Conservation (phyloP, 1,139 yeast genomes). For the Scheffersomyces quercinus region DNA sequence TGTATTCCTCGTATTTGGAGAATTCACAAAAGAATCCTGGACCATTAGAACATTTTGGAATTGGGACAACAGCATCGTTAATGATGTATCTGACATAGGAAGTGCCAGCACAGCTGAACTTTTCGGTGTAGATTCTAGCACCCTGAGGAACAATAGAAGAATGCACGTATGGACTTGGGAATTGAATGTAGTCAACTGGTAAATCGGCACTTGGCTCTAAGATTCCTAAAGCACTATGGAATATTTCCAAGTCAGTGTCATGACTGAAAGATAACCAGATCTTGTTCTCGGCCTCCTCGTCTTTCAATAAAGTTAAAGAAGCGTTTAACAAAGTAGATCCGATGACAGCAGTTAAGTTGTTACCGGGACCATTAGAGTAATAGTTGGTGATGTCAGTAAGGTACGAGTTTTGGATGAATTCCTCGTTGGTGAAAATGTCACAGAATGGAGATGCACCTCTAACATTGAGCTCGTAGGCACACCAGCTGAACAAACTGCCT, state of each 20-base stretch:
- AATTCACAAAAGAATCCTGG: constrained; percentile 60
- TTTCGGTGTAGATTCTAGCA: constrained; percentile 51
- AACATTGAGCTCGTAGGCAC: constrained; percentile 55
- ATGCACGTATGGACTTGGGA: constrained; percentile 44
- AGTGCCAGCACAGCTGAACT: constrained; percentile 38
- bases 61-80: constrained; percentile 60
- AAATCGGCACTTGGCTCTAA: constrained; percentile 35
- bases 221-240: constrained; percentile 53
- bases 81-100: constrained; percentile 51
- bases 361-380: constrained; percentile 25
- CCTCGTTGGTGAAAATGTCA: constrained; percentile 49
- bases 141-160: constrained; percentile 59
- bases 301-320: constrained; percentile 28
- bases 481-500: constrained; percentile 37
- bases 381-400: constrained; percentile 43
- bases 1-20: constrained; percentile 35
- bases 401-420: constrained; percentile 46
- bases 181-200: constrained; percentile 31
- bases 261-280: constrained; percentile 56
- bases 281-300: constrained; percentile 27
- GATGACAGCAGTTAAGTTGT: constrained; percentile 21
- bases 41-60: constrained; percentile 50
- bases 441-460: constrained; percentile 51
- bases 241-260: constrained; percentile 56
- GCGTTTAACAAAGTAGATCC: constrained; percentile 36